These are phyloP conservation scores for Amphichorda felina DNA, from an alignment of 2,329 filamentous ascomycete genomes.

Conservation along the genomic window DNA sequence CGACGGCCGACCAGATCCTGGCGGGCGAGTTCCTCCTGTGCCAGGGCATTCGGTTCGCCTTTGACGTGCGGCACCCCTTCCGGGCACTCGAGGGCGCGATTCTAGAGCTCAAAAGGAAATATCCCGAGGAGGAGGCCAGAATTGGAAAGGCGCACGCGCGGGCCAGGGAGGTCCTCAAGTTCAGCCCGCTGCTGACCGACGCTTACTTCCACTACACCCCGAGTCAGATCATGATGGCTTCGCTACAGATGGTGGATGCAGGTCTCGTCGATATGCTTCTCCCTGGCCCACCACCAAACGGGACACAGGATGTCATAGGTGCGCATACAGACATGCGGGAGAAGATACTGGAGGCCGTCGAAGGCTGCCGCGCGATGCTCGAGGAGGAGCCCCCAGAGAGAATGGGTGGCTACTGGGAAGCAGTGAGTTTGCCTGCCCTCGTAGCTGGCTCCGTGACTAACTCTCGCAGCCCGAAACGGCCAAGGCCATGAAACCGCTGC, in stretches of 20 bases:
- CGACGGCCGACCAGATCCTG: conserved; percentile 69
- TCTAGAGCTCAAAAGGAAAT: conserved; percentile 65
- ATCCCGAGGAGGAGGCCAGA: conserved; percentile 43
- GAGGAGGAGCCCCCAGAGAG: conserved; percentile 44
- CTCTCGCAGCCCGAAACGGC: conserved; percentile 26
- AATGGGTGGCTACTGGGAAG: conserved; percentile 40
- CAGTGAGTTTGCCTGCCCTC: conserved; percentile 20
- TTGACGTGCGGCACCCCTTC: conserved; percentile 86
- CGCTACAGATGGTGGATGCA: conserved; percentile 63
- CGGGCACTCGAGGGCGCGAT: conserved; percentile 76
- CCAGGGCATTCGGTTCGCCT: conserved; percentile 84
- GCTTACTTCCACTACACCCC: conserved; percentile 96
- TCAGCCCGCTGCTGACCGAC: conserved; percentile 76
- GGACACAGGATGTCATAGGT: conserved; percentile 12
- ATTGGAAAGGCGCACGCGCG: conserved; percentile 55
- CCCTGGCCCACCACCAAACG: conserved; percentile 19
- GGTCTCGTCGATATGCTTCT: conserved; percentile 42
- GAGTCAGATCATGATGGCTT: conserved; percentile 82
- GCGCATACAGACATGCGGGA: conserved; percentile 20
- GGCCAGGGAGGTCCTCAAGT: conserved; percentile 64
- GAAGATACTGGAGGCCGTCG: conserved; percentile 36
- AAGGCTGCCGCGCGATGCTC: conserved; percentile 40
- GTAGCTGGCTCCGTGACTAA: conserved; percentile 4
- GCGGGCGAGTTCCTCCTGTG: conserved; percentile 88
- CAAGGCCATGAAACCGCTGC: conserved; percentile 40